Evolutionary conservation across 208 protist species (phyloP).

Genomic region (Porcisia deanei): DNA sequence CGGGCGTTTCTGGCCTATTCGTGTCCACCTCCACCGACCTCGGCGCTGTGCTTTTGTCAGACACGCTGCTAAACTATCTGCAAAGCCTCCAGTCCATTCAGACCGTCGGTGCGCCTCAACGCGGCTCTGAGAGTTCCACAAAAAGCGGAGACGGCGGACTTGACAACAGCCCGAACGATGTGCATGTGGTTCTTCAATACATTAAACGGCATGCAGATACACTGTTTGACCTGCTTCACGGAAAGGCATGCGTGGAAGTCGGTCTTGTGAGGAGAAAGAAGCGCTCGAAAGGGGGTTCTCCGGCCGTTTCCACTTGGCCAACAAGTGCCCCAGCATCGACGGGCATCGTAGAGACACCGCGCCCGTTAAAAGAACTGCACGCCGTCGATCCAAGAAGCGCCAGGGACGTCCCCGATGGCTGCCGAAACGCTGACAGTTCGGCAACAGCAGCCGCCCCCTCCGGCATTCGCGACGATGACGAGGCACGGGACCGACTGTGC

Average conservation of each 20-base stretch:
- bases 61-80: constrained; percentile 18
- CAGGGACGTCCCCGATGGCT: background rate
- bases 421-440: background rate
- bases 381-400: too few relatives aligned
- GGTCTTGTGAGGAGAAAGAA: background rate
- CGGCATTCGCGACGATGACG: background rate
- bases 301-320: background rate
- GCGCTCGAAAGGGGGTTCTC: background rate
- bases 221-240: constrained; percentile 25
- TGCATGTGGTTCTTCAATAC: constrained; percentile 21
- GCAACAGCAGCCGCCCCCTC: background rate
- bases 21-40: constrained; percentile 3
- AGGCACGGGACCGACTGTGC: constrained; percentile 16
- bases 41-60: constrained; percentile 16
- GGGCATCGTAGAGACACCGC: background rate
- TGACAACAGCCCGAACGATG: background rate
- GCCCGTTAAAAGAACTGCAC: background rate
- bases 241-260: background rate
- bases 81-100: constrained; percentile 21
- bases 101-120: background rate
- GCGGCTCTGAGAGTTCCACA: background rate
- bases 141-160: background rate
- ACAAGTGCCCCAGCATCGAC: background rate
- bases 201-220: constrained; percentile 4
- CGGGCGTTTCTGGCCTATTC: constrained; percentile 21